Conservation (phyloP, 2,329 filamentous ascomycete species). For the Pestalotiopsis sp. region DNA sequence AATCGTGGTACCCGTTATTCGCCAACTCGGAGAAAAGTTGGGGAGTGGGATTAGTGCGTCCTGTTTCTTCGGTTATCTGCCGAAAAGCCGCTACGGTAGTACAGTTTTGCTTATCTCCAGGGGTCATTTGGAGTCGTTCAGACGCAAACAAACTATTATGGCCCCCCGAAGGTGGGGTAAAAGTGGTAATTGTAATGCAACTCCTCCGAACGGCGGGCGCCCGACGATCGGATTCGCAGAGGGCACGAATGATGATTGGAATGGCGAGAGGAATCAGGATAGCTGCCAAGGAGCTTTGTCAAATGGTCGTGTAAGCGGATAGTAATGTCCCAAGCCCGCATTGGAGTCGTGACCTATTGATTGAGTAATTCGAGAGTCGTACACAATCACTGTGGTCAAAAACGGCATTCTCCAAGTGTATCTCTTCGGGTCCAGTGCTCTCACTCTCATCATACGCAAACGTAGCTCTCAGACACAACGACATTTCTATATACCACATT, state of each 20-base stretch:
- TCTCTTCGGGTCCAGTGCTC: background rate
- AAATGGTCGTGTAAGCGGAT: background rate
- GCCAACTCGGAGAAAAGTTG: background rate
- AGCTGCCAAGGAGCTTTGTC: background rate
- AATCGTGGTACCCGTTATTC: background rate
- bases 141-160: background rate
- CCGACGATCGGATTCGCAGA: background rate
- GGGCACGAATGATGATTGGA: background rate
- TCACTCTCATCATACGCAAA: background rate
- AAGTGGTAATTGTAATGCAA: background rate
- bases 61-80: background rate
- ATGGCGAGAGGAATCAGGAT: background rate
- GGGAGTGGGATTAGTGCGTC: background rate
- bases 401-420: background rate
- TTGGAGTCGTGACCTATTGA: background rate
- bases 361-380: background rate
- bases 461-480: background rate
- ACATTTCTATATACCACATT: background rate
- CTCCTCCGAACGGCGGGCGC: background rate
- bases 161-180: conserved; percentile 2
- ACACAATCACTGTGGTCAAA: background rate
- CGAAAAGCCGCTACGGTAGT: background rate
- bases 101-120: conserved; percentile 1
- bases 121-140: background rate
- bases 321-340: background rate